Evolutionary conservation across 163 green algal species (phyloP).

Genomic region (Scenedesmus sp.): DNA sequence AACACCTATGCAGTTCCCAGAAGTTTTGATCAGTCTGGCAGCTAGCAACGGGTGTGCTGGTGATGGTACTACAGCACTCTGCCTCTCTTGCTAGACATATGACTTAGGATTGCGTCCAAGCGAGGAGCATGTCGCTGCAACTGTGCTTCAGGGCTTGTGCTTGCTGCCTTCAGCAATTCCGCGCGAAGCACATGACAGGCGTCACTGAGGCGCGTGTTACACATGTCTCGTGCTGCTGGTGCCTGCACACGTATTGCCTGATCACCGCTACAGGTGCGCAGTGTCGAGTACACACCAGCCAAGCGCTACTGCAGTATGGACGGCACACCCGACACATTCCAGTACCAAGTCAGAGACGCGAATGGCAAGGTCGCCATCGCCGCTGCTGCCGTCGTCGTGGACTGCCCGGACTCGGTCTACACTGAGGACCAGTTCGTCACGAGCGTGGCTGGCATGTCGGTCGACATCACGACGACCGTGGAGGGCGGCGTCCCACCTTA

Average conservation of each 20-base stretch:
- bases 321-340: neutral
- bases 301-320: constrained; percentile 12
- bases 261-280: neutral
- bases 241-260: neutral
- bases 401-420: constrained; percentile 23
- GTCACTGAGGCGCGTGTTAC: no score
- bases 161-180: no score
- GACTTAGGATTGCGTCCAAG: no score
- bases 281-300: constrained; percentile 4
- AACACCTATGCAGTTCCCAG: no score
- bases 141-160: no score
- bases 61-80: no score
- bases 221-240: no score
- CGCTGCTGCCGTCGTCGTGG: neutral
- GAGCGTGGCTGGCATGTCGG: neutral
- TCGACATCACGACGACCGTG: constrained; percentile 10
- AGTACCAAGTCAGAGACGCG: constrained; percentile 16
- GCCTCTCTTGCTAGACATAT: no score
- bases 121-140: no score
- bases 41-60: no score
- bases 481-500: constrained; percentile 1
- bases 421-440: constrained; percentile 16
- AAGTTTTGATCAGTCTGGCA: no score
- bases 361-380: neutral
- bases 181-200: no score